Conservation (phyloP, 768 basidiomycete species). For the Termitomyces sp. region DNA sequence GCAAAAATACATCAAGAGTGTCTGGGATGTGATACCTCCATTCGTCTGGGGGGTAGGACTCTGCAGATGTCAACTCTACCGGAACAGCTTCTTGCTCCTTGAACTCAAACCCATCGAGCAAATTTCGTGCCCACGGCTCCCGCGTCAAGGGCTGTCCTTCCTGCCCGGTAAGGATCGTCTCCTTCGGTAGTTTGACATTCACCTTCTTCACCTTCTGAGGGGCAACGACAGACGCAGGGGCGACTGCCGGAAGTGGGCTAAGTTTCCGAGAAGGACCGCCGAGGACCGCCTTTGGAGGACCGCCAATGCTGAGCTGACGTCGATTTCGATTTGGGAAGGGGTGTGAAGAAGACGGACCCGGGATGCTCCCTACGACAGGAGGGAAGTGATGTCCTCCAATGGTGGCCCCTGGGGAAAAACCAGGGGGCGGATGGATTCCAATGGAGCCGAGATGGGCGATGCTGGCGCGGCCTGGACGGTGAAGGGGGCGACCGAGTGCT, state of each 20-base stretch:
- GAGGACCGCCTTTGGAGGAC: conserved; percentile 82
- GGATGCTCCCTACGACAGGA: conserved; percentile 36
- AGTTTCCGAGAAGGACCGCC: conserved; percentile 77
- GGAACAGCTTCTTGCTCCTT: conserved; percentile 16
- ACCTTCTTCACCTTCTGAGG: conserved; percentile 60
- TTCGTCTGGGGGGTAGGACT: conserved; percentile 59
- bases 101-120: conserved; percentile 28
- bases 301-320: conserved; percentile 72
- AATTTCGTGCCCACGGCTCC: conserved; percentile 57
- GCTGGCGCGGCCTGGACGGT: conserved; percentile 53
- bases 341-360: conserved; percentile 24
- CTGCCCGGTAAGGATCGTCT: conserved; percentile 43
- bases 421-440: conserved; percentile 49
- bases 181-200: conserved; percentile 67
- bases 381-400: conserved; percentile 50
- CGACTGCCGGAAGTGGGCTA: conserved; percentile 50
- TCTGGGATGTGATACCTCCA: conserved; percentile 54
- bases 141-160: conserved; percentile 35
- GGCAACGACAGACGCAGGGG: conserved; percentile 18
- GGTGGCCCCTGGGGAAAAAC: conserved; percentile 52
- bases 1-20: conserved; percentile 76
- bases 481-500: conserved; percentile 47
- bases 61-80: conserved; percentile 37
- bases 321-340: conserved; percentile 58
- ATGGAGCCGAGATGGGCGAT: conserved; percentile 58